Conservation (phyloP, 2,329 filamentous ascomycete species). For the Plenodomus lindquistii region DNA sequence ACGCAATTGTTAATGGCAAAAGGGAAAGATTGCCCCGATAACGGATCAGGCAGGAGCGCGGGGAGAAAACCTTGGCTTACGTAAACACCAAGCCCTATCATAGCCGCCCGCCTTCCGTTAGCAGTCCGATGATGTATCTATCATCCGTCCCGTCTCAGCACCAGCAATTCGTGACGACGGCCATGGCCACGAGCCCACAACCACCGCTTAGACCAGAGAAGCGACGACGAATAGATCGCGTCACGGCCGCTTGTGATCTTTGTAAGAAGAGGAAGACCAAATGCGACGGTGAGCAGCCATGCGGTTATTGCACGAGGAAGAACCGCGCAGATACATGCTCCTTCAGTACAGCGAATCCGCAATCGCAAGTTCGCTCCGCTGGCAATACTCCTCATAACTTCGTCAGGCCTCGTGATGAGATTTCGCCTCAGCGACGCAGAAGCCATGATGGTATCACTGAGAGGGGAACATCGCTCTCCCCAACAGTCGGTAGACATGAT, state of each 20-base stretch:
- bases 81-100: neutral
- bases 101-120: neutral
- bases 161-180: neutral
- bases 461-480: slow-evolving; percentile 20
- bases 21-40: neutral
- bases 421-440: slow-evolving; percentile 7
- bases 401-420: neutral
- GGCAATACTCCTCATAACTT: slow-evolving; percentile 29
- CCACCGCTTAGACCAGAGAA: slow-evolving; percentile 17
- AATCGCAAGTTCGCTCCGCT: slow-evolving; percentile 35
- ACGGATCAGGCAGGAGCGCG: neutral
- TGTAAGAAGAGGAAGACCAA: slow-evolving; percentile 49
- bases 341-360: slow-evolving; percentile 47
- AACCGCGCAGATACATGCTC: slow-evolving; percentile 47
- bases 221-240: slow-evolving; percentile 30
- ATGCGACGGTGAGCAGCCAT: slow-evolving; percentile 57
- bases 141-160: neutral
- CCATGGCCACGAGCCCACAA: neutral
- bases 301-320: slow-evolving; percentile 53
- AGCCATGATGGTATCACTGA: slow-evolving; percentile 8
- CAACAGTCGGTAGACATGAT: slow-evolving; percentile 35
- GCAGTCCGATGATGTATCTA: neutral
- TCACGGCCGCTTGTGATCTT: slow-evolving; percentile 35
- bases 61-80: neutral
- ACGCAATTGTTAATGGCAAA: too few species aligned